Conservation (phyloP, 1,139 yeast species). For the Hyphopichia burtonii region DNA sequence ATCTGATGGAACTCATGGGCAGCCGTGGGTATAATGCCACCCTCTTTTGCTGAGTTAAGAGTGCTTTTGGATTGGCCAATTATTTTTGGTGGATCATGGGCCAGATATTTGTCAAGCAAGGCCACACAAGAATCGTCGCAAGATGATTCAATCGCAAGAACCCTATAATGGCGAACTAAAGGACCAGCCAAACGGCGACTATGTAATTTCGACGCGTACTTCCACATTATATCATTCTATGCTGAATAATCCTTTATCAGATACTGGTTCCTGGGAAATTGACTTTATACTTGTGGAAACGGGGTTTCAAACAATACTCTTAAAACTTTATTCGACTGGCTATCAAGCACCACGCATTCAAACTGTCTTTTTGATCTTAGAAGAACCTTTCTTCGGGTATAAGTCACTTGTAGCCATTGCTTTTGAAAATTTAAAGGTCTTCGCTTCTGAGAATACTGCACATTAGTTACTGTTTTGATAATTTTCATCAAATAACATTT, state of each 20-base stretch:
- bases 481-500: conserved; percentile 7
- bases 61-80: conserved; percentile 66
- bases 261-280: background rate
- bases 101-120: conserved; percentile 51
- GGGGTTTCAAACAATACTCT: no score
- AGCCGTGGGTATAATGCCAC: conserved; percentile 87
- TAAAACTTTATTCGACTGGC: no score
- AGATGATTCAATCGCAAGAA: conserved; percentile 85
- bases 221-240: conserved; percentile 1
- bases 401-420: no score
- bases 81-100: conserved; percentile 43
- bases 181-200: background rate
- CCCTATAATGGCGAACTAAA: conserved; percentile 44
- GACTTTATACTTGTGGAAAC: no score
- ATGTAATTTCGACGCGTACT: background rate
- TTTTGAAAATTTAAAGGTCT: background rate
- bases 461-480: conserved; percentile 1
- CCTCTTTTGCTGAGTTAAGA: conserved; percentile 60
- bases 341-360: no score
- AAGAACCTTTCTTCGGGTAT: no score
- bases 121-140: conserved; percentile 96
- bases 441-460: conserved; percentile 1
- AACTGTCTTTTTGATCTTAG: no score
- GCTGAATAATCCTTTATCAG: background rate
- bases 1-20: conserved; percentile 81